These are phyloP conservation scores for Clavispora carvajalis DNA, from an alignment of 805 yeast genomes.

Conservation along the genomic window DNA sequence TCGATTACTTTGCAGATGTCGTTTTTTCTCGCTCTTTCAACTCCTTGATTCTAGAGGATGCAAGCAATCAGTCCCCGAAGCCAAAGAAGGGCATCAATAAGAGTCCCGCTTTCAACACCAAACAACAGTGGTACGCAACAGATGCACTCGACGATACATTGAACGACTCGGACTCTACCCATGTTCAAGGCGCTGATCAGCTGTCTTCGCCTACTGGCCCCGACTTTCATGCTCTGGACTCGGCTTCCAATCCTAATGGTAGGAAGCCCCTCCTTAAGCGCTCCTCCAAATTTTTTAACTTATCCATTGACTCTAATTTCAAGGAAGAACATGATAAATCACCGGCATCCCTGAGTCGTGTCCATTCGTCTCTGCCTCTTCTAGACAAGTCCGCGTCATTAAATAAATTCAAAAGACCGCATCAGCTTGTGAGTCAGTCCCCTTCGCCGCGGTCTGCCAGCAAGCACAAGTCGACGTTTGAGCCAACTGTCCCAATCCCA, in stretches of 20 bases:
- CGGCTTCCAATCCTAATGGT: neutral
- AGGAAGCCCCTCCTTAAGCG: slow-evolving; percentile 26
- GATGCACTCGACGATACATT: slow-evolving; percentile 12
- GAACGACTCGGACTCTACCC: slow-evolving; percentile 1
- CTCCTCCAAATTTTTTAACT: slow-evolving; percentile 37
- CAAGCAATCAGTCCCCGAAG: slow-evolving; percentile 16
- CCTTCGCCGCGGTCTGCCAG: slow-evolving; percentile 32
- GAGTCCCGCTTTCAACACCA: slow-evolving; percentile 39
- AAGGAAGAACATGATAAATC: slow-evolving; percentile 12
- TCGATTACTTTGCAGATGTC: slow-evolving; percentile 35
- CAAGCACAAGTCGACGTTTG: slow-evolving; percentile 10
- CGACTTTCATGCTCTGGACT: neutral
- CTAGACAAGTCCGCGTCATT: slow-evolving; percentile 12
- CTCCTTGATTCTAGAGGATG: slow-evolving; percentile 36
- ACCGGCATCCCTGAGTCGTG: slow-evolving; percentile 7
- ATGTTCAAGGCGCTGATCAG: neutral
- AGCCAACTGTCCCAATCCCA: neutral
- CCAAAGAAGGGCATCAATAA: slow-evolving; percentile 26
- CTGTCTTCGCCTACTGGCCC: neutral
- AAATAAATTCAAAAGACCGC: slow-evolving; percentile 39
- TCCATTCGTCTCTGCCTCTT: slow-evolving; percentile 6
- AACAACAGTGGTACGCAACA: slow-evolving; percentile 21
- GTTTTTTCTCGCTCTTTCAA: slow-evolving; percentile 40
- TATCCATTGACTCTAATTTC: slow-evolving; percentile 31
- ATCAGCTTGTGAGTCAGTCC: slow-evolving; percentile 37